Evolutionary conservation across 345 rosid species (phyloP).

Genomic region (Eucalyptus shirleyi): DNA sequence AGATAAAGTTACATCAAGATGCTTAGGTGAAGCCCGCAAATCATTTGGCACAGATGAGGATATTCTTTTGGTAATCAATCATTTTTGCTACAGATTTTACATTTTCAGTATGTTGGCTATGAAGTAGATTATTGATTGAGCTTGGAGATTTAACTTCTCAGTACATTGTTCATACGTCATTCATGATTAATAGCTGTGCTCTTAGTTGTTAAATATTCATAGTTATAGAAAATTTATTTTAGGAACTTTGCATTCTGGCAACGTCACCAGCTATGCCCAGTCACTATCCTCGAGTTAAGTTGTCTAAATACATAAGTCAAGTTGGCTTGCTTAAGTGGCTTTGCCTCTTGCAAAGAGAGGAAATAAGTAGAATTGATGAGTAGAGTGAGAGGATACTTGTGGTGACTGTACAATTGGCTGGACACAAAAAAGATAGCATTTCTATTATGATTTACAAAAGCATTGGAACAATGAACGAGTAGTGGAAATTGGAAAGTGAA

Average conservation of each 20-base stretch:
- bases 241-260: background rate
- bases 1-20: conserved; percentile 51
- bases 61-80: conserved; percentile 54
- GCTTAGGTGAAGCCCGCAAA: conserved; percentile 62
- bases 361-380: background rate
- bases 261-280: background rate
- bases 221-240: background rate
- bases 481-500: background rate
- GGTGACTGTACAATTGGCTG: background rate
- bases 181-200: background rate
- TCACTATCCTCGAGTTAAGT: background rate
- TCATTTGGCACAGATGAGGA: conserved; percentile 84
- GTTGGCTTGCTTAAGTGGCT: background rate
- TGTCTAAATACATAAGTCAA: background rate
- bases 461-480: background rate
- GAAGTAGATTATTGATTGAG: background rate
- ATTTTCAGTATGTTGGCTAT: background rate
- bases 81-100: background rate
- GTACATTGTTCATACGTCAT: background rate
- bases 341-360: background rate
- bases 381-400: background rate
- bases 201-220: background rate
- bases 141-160: background rate
- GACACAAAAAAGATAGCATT: background rate
- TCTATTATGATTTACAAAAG: background rate